Conservation (phyloP, 129 eudicot species). For the Ambrosia artemisiifolia region DNA sequence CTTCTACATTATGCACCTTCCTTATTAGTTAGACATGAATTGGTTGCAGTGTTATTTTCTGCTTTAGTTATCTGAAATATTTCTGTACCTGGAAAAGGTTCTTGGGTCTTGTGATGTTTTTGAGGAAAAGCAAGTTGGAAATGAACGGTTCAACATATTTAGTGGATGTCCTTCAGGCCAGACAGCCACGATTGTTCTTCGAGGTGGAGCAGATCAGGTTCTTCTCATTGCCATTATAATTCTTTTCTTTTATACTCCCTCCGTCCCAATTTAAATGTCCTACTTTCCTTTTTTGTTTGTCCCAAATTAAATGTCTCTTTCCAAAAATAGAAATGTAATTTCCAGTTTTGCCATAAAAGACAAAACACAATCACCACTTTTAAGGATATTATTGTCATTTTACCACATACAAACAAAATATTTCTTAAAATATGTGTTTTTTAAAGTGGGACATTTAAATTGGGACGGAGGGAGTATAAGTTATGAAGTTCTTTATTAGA, state of each 20-base stretch:
- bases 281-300: too few species aligned
- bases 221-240: conserved; percentile 23
- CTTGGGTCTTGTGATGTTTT: conserved; percentile 83
- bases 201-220: conserved; percentile 98
- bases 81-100: conserved; percentile 42
- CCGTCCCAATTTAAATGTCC: too few species aligned
- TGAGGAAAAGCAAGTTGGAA: conserved; percentile 90
- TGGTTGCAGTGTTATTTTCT: not conserved
- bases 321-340: too few species aligned
- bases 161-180: conserved; percentile 81
- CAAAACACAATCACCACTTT: too few species aligned
- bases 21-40: not conserved
- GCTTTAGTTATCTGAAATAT: not conserved
- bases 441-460: too few species aligned
- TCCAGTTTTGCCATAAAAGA: too few species aligned
- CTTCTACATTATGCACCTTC: too few species aligned
- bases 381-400: too few species aligned
- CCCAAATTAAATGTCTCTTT: too few species aligned
- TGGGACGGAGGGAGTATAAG: too few species aligned
- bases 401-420: too few species aligned
- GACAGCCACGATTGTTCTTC: conserved; percentile 89
- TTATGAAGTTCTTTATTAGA: not conserved
- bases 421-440: too few species aligned
- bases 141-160: conserved; percentile 83
- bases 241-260: not conserved